phyloP scores from a whole-genome alignment of 345 rosid genomes.

The Arabidopsis suecica region DNA sequence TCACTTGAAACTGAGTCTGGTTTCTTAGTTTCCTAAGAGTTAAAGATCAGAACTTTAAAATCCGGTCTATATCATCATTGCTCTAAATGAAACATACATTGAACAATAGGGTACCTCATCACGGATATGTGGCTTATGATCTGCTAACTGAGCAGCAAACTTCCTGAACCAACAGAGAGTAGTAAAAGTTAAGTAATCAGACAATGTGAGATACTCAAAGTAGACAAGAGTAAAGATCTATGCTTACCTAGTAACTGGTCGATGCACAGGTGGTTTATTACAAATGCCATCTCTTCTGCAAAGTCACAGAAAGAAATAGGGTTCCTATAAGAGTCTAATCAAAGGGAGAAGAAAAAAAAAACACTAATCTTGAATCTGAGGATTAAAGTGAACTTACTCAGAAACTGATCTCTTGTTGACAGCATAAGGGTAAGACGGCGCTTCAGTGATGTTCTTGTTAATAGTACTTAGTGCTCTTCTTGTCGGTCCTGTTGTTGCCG shows the following conservation, averaged over 20 bases:
- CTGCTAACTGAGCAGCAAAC: conserved; percentile 80
- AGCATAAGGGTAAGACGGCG: conserved; percentile 65
- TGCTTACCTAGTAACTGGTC: conserved; percentile 82
- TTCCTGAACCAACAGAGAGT: conserved; percentile 55
- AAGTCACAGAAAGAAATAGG: not conserved
- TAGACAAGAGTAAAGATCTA: conserved; percentile 25
- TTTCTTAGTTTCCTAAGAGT: conserved; percentile 57
- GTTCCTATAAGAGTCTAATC: conserved; percentile 1
- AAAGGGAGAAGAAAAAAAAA: not conserved
- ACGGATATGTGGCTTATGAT: conserved; percentile 52
- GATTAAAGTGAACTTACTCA: conserved; percentile 54
- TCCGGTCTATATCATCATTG: conserved; percentile 7
- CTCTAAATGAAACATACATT: conserved; percentile 11
- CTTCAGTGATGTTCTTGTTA: conserved; percentile 63
- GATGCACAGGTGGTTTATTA: conserved; percentile 65
- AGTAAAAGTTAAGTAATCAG: conserved; percentile 15
- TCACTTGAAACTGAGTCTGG: conserved; percentile 45
- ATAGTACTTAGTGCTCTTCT: conserved; percentile 76
- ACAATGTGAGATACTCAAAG: conserved; percentile 26
- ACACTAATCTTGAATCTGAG: not conserved
- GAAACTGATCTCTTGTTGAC: conserved; percentile 67
- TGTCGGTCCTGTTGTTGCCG: conserved; percentile 51
- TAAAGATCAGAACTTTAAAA: not conserved
- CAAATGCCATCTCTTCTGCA: conserved; percentile 55
- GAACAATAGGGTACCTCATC: conserved; percentile 50